phyloP scores from a whole-genome alignment of 495 filamentous ascomycete species.

The Barbatosphaeria neglecta region DNA sequence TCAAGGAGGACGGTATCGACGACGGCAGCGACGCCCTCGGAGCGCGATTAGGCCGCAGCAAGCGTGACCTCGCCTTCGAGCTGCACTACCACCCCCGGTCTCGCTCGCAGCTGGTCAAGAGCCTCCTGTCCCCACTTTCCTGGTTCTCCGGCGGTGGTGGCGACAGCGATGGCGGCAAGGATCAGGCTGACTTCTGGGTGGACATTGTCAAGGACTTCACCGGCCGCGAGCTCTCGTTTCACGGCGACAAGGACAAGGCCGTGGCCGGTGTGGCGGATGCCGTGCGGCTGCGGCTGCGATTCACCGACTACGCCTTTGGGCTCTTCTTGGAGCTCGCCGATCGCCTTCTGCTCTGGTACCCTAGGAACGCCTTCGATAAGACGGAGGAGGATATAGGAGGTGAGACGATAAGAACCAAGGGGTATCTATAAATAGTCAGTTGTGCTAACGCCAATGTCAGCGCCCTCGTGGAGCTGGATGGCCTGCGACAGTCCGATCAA shows the following conservation, averaged over 20 bases:
- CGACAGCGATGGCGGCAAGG: neutral
- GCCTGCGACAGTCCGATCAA: neutral
- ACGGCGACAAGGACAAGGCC: neutral
- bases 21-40: neutral
- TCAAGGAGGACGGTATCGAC: neutral
- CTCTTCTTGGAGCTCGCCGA: neutral
- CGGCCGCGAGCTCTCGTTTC: neutral
- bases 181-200: neutral
- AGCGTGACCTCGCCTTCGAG: neutral
- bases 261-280: neutral
- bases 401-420: neutral
- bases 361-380: neutral
- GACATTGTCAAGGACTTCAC: neutral
- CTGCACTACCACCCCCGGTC: neutral
- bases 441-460: neutral
- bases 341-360: neutral
- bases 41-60: neutral
- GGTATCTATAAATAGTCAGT: neutral
- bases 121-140: too few species aligned
- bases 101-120: neutral
- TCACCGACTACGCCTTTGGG: neutral
- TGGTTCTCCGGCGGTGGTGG: neutral
- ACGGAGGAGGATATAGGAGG: neutral
- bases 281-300: neutral
- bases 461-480: neutral